Evolutionary conservation across 2,329 filamentous ascomycete species (phyloP), one percentile per base, ranked within the genome.

Genomic region (Fusarium clavum): DNA sequence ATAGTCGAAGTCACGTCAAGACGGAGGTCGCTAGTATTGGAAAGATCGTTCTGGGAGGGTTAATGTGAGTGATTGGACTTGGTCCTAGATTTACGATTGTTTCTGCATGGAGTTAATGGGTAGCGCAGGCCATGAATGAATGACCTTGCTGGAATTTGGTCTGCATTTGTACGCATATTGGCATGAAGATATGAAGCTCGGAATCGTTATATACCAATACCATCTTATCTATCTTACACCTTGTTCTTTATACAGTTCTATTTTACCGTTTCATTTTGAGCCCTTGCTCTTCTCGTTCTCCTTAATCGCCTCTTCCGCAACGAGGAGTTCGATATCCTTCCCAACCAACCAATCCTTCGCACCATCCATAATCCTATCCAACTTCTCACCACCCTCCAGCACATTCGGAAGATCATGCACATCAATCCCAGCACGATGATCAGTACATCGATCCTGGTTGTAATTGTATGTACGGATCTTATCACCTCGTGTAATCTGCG

Each of bases 381-480:
- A 83, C 13, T 85, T 88, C 61, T 92, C 86, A 3, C 87, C 89
- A 14, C 94, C 94, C 49, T 86, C 87, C 57, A 97, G 84, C n/a
- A 97, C 91, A 75, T 92, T 88, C 53, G 93, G 90, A 66, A 98
- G 81, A 77, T 94, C 93, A 77, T 95, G 90, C 16, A 94, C 86
- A 59, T 94, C 94, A 41, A 92, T 79, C 0, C 92, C 93, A 74
- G 91, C 93, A 43, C 94, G 86, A 80, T 98, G 94, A 76, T 98
- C 94, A 3, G 94, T 97, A 71, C 96, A 94, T 45, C 94, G 86
- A 79, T 94, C 86, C 77, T 89, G 87, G 68, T 82, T 84, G 80
- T 88, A 90, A 79, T 98, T 97, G 80, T 98, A 98, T 0, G 94
- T 98, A 65, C 94, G 86, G 62, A 99, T 91, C 83, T 99, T 99